Percentiles rank a stretch among this genome's conserved stretches.
These are phyloP conservation scores for Phylloporus sp. DNA, from an alignment of 768 basidiomycete species.

Conservation along the genomic window DNA sequence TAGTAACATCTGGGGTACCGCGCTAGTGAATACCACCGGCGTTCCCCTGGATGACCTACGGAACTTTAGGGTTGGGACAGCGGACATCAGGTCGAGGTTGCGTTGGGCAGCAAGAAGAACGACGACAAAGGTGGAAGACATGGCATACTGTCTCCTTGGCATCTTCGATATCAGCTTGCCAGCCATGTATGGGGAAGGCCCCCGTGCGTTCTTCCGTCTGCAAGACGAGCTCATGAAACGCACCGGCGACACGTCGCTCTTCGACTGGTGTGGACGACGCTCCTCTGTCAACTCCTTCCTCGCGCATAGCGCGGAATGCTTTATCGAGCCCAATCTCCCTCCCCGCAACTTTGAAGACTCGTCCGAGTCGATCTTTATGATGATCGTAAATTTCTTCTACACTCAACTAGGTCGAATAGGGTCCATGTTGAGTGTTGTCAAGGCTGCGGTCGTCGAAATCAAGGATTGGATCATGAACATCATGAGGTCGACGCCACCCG, in stretches of 20 bases:
- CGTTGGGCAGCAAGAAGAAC: slow-evolving; percentile 26
- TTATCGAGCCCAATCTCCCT: slow-evolving; percentile 3
- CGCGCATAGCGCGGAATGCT: slow-evolving; percentile 17
- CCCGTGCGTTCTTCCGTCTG: slow-evolving; percentile 25
- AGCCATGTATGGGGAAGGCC: slow-evolving; percentile 25
- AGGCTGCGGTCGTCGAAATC: neutral
- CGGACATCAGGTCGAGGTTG: slow-evolving; percentile 17
- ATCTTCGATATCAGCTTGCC: slow-evolving; percentile 28
- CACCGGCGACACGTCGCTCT: slow-evolving; percentile 20
- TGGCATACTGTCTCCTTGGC: slow-evolving; percentile 29
- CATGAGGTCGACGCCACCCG: slow-evolving; percentile 10
- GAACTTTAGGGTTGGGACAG: slow-evolving; percentile 13
- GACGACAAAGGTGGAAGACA: slow-evolving; percentile 28
- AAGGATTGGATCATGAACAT: slow-evolving; percentile 3
- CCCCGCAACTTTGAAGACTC: slow-evolving; percentile 3
- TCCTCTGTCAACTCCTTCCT: slow-evolving; percentile 22
- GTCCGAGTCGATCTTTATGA: slow-evolving; percentile 6
- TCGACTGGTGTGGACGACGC: slow-evolving; percentile 23
- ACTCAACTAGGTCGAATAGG: no score
- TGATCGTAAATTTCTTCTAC: slow-evolving; percentile 11
- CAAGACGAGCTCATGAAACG: slow-evolving; percentile 28
- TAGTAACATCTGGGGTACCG: slow-evolving; percentile 10
- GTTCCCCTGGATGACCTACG: slow-evolving; percentile 7
- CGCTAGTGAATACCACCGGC: slow-evolving; percentile 13
- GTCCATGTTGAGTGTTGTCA: slow-evolving; percentile 6